Evolutionary conservation across 2,329 filamentous ascomycete species (phyloP), one percentile per base, ranked within the genome.

Genomic region (Microcyclosporella mali): DNA sequence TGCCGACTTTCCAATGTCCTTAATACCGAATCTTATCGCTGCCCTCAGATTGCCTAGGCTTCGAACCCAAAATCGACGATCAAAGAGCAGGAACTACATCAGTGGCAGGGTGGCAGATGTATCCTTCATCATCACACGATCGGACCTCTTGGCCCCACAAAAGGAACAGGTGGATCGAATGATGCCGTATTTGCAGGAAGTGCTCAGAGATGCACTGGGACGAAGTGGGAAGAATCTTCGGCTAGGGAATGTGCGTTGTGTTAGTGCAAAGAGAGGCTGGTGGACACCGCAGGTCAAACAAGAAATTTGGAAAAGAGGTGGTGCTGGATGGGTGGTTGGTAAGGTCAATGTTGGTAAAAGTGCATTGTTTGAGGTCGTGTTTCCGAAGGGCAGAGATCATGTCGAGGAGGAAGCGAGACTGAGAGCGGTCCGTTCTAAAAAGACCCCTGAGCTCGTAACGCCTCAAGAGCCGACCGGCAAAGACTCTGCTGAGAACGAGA

Each of bases 301-400:
- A 54, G 83, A 89, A 36, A 88, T 98, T 35, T 89, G 81, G 75
- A 69, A 81, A 33, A 78, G 86, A 37, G 88, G 88, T 3, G 90
- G 90, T 3, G 92, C 82, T 12, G 83, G 85, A 12, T 98, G 92
- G 90, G 82, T 98, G 73, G 85, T 98, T 2, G 92, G 92, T n/a
- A 97, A 95, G 65, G 88, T 88, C 50, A 98, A 98, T 60, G 94
- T 97, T 2, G 94, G 92, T 17, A 98, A 98, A 67, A 97, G 90
- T 56, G 84, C 84, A 59, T 75, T 98, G 2, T 94, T 97, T 47
- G 82, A 92, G 55, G 78, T 81, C 3, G 80, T 95, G 6, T 95
- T 89, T 57, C 90, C 94, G 3, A 82, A 90, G 85, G 71, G 57
- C 40, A 64, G 57, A 55, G 69, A 59, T 17, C n/a, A 33, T 31